phyloP scores from a whole-genome alignment of 1,284 basidiomycete species.

The Rhodotorula sp. region DNA sequence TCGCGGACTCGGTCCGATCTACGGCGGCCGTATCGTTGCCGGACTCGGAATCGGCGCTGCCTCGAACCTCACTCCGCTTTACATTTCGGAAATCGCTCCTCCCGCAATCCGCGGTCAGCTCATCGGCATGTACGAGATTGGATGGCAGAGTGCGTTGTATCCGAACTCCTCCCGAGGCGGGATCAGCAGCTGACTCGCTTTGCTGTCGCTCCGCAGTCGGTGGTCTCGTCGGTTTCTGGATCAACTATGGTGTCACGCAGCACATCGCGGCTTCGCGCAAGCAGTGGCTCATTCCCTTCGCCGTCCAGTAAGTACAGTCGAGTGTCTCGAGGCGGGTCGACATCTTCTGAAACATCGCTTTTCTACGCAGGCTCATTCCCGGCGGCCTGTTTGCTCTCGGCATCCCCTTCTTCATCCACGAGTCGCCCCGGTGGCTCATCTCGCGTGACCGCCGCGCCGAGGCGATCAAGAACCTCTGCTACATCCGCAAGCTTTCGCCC shows the following conservation, averaged over 20 bases:
- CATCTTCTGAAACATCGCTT: too few species aligned
- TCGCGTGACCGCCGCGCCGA: constrained; percentile 56
- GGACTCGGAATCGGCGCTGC: constrained; percentile 42
- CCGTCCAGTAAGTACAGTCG: neutral
- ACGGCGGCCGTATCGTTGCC: constrained; percentile 45
- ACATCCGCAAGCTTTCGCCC: constrained; percentile 24
- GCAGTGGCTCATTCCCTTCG: constrained; percentile 22
- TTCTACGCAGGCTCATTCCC: constrained; percentile 51
- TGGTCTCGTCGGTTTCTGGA: constrained; percentile 36
- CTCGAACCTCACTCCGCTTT: constrained; percentile 46
- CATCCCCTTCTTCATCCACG: constrained; percentile 56
- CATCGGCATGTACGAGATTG: constrained; percentile 47
- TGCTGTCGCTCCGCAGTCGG: constrained; percentile 9
- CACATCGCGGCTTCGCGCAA: constrained; percentile 3
- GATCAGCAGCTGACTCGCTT: neutral
- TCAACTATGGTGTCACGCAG: constrained; percentile 25
- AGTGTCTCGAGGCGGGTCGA: too few species aligned
- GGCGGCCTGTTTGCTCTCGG: constrained; percentile 56
- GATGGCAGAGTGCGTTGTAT: constrained; percentile 43
- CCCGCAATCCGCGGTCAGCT: constrained; percentile 46
- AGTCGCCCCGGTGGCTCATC: constrained; percentile 64
- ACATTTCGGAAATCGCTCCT: constrained; percentile 46
- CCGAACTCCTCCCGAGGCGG: too few species aligned
- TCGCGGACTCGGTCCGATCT: constrained; percentile 39
- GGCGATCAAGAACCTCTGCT: constrained; percentile 59